Percentiles rank a stretch among this genome's conserved stretches.
Evolutionary conservation across 2,329 filamentous ascomycete species (phyloP).

Genomic region (Claviceps sorghi): DNA sequence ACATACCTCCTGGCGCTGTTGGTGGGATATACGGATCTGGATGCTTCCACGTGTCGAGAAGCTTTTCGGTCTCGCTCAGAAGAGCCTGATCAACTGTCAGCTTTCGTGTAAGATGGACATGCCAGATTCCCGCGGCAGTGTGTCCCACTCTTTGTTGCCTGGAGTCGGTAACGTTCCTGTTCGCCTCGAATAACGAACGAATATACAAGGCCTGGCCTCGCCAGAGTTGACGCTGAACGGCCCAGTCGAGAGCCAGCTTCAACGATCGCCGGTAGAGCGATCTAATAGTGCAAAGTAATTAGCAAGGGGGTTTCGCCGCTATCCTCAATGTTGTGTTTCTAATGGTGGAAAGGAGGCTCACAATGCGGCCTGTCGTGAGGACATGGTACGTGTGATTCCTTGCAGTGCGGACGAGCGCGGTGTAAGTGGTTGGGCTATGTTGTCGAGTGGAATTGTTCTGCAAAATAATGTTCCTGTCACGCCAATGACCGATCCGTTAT

Average conservation of each 20-base stretch:
- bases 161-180: conserved; percentile 69
- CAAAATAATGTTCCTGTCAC: not conserved
- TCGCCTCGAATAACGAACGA: conserved; percentile 85
- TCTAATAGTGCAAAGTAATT: conserved; percentile 20
- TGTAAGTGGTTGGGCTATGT: not conserved
- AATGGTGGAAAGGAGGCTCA: conserved; percentile 19
- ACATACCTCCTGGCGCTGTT: conserved; percentile 79
- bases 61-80: conserved; percentile 72
- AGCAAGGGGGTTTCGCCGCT: not conserved
- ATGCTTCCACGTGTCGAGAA: conserved; percentile 92
- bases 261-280: conserved; percentile 82
- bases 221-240: conserved; percentile 85
- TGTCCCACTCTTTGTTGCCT: conserved; percentile 64
- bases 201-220: conserved; percentile 94
- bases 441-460: not conserved
- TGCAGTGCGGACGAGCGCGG: not conserved
- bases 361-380: conserved; percentile 34
- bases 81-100: conserved; percentile 44
- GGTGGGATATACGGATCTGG: conserved; percentile 84
- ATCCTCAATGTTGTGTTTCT: not conserved
- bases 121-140: not conserved
- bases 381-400: conserved; percentile 8
- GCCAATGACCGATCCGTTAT: not conserved
- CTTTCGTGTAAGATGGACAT: not conserved
- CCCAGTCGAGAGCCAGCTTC: conserved; percentile 91